A percentile compares a stretch with the other conserved stretches of the same genome.
phyloP scores from a whole-genome alignment of 2,329 filamentous ascomycete genomes.

The Pseudogymnoascus sp. region DNA sequence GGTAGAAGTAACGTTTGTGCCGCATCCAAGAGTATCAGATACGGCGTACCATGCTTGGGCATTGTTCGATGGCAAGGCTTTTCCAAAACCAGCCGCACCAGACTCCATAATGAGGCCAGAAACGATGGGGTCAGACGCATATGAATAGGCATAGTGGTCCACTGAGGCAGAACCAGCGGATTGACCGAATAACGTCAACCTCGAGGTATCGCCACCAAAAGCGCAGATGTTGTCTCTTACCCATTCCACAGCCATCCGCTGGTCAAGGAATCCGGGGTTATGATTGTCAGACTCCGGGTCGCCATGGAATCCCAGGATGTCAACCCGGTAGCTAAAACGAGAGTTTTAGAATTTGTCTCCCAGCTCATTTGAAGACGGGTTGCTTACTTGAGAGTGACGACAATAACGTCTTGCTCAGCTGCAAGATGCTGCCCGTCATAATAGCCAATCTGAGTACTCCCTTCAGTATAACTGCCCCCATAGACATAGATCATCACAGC shows the following conservation, averaged over 20 bases:
- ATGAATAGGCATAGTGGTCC: conserved; percentile 20
- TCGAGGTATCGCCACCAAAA: conserved; percentile 30
- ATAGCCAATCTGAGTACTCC: conserved; percentile 30
- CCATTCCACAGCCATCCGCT: conserved; percentile 31
- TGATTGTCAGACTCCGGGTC: conserved; percentile 10
- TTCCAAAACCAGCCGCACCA: conserved; percentile 22
- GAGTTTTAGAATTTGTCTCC: background rate
- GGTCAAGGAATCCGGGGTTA: conserved; percentile 15
- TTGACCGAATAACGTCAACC: conserved; percentile 50
- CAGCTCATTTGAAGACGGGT: background rate
- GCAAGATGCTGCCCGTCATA: conserved; percentile 38
- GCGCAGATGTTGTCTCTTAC: conserved; percentile 29
- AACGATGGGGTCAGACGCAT: conserved; percentile 16
- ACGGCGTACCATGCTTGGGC: conserved; percentile 22
- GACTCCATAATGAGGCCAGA: conserved; percentile 21
- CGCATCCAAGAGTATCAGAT: conserved; percentile 23
- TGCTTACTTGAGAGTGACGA: conserved; percentile 24
- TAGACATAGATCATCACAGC: conserved; percentile 39
- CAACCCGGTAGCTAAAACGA: conserved; percentile 21
- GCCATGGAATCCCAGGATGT: conserved; percentile 30
- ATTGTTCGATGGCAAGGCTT: conserved; percentile 14
- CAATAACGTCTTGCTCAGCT: conserved; percentile 20
- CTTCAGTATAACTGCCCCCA: conserved; percentile 34
- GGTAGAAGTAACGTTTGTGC: conserved; percentile 18
- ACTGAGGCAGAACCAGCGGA: conserved; percentile 51